Percentiles rank a stretch among this genome's conserved stretches.
phyloP scores from a whole-genome alignment of 2,329 filamentous ascomycete genomes.

The Fusarium xylarioides region DNA sequence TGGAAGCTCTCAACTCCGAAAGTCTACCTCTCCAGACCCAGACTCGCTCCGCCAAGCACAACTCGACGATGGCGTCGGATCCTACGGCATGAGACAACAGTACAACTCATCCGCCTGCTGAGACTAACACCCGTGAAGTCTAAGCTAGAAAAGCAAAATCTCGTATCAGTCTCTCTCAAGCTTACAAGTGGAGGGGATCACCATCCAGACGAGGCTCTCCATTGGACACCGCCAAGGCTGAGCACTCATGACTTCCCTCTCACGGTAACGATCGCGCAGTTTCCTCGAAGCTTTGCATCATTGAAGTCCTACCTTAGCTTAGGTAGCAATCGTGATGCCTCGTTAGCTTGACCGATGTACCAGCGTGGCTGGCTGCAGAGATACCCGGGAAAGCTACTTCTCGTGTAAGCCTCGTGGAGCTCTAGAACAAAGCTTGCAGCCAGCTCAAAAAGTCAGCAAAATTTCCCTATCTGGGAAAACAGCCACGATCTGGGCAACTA shows the following conservation, averaged over 20 bases:
- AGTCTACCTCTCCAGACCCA: not conserved
- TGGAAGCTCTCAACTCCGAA: not conserved
- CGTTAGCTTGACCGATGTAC: too few species aligned
- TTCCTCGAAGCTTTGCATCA: slow-evolving; percentile 9
- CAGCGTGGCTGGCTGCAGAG: not conserved
- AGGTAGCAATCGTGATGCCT: not conserved
- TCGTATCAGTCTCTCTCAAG: slow-evolving; percentile 12
- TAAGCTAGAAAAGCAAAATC: not conserved
- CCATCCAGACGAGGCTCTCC: not conserved
- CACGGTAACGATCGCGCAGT: slow-evolving; percentile 4
- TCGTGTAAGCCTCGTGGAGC: slow-evolving; percentile 15
- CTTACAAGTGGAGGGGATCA: not conserved
- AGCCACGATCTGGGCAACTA: not conserved
- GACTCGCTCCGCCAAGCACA: not conserved
- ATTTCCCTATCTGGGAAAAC: slow-evolving; percentile 14
- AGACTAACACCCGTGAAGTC: slow-evolving; percentile 1
- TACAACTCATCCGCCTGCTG: not conserved
- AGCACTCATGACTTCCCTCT: not conserved
- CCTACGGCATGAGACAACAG: not conserved
- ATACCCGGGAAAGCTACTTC: not conserved
- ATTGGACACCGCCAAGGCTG: slow-evolving; percentile 25
- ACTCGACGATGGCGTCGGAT: slow-evolving; percentile 10
- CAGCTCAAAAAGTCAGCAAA: not conserved
- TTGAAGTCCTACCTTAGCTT: not conserved
- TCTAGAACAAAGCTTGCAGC: too few species aligned